A percentile compares a stretch with the other conserved stretches of the same genome.
These are phyloP conservation scores for Candolleomyces aberdarensis DNA, from an alignment of 768 basidiomycete genomes.

Conservation along the genomic window DNA sequence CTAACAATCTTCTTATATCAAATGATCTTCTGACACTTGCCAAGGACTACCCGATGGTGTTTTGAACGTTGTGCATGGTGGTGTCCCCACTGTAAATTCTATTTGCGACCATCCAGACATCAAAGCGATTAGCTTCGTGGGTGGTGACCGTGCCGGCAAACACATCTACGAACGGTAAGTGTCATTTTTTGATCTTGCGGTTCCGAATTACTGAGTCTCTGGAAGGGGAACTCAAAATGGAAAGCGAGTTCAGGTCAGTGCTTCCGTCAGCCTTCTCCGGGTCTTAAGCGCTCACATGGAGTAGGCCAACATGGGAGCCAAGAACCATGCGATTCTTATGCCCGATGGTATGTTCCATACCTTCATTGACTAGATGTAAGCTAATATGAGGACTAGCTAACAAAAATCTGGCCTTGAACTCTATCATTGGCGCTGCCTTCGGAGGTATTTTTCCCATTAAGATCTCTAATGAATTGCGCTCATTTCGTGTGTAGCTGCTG, in stretches of 20 bases:
- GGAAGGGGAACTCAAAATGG: slow-evolving; percentile 77
- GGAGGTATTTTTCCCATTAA: slow-evolving; percentile 50
- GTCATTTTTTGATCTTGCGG: background rate
- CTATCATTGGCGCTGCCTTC: slow-evolving; percentile 90
- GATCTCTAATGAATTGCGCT: background rate
- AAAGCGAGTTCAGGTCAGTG: slow-evolving; percentile 75
- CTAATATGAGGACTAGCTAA: slow-evolving; percentile 54
- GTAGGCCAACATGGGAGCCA: slow-evolving; percentile 78
- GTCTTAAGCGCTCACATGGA: background rate
- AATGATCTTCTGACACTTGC: background rate
- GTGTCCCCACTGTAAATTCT: slow-evolving; percentile 84
- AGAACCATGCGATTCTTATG: slow-evolving; percentile 93
- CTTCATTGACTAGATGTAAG: background rate
- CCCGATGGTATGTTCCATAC: slow-evolving; percentile 67
- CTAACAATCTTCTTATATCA: background rate
- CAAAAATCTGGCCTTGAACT: slow-evolving; percentile 88
- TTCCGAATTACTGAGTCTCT: background rate
- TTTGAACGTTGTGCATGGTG: slow-evolving; percentile 89
- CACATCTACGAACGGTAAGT: slow-evolving; percentile 86
- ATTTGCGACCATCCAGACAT: slow-evolving; percentile 92
- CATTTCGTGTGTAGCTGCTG: slow-evolving; percentile 60
- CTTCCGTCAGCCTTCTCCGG: background rate
- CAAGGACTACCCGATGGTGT: slow-evolving; percentile 84
- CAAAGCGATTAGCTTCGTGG: slow-evolving; percentile 95
- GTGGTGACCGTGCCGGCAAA: slow-evolving; percentile 87